Base-by-base conservation (phyloP, 75 land plant genomes). In the Larix kaempferi region DNA sequence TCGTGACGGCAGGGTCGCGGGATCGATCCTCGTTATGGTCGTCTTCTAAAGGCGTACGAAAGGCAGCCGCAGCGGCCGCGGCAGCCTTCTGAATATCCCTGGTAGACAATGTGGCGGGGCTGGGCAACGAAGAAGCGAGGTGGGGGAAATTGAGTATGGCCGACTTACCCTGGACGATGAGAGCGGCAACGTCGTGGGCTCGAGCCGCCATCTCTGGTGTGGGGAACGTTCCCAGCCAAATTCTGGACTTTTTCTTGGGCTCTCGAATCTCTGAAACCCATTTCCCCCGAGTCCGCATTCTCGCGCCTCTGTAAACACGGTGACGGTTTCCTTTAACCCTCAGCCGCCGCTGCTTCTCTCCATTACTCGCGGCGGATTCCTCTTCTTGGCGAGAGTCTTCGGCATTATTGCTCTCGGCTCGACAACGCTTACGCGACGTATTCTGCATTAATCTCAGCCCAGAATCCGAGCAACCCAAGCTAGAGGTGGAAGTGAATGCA, bases 201-300 rank as follows among this genome's bases (percentile, higher is more conserved):
- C 85, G 76, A 13, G 86, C 86, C 0, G 86, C 86, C 81, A 85
- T 82, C 60, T 82, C 86, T 0, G 86, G 81, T 1, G 86, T 78
- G 15, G 84, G 73, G 29, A 85, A 85, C 3, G 86, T 84, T 0
- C 86, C 86, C 33, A 85, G 56, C 86, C 86, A 85, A 56, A 85
- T 85, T 19, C 86, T 72, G 22, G 75, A 56, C 72, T 85, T 85
- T 78, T 82, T 82, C 74, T 74, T 78, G 49, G 86, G 86, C 63
- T 81, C 84, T 1, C 86, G 84, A 27, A 85, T 85, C 60, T 85
- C 86, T 1, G 86, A 81, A 10, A 85, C 86, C 86, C 86, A 85
- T 54, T 78, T 82, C 5, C 86, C 86, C 86, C 86, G 82, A 6
- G 62, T 84, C 55, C 86, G 65, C 76, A 86, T 77, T 35, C 86